Evolutionary conservation across 2,329 filamentous ascomycete genomes (phyloP), one percentile per base, ranked within the genome.

Genomic region (Zymoseptoria brevis): DNA sequence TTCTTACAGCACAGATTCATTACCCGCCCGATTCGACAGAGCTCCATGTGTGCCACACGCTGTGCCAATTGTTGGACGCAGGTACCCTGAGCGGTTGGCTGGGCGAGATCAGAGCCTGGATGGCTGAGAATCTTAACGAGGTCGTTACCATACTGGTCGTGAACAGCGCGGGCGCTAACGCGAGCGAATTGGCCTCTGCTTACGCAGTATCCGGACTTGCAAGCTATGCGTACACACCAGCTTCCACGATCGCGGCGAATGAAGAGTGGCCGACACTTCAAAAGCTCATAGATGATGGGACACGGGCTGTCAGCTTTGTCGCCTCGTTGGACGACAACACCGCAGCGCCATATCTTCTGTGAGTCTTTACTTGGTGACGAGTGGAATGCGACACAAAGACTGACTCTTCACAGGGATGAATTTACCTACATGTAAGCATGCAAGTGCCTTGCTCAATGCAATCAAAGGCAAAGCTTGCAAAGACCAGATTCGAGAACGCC

Each of bases 141-240:
- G 88, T 96, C 1, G 83, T 96, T 19, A 92, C 90, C 0, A 86
- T 96, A 62, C 78, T 96, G 19, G 84, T 96, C 48, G 90, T 87
- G 58, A 96, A 96, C 72, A 77, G 75, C 4, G 85, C 88, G 60
- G 74, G 73, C 53, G 81, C 82, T 54, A 68, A 79, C 53, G 75
- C 79, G 1, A 74, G 74, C 57, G 72, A 77, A 59, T 69, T 74
- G 55, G 72, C 74, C 19, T 67, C 61, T 58, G 72, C 73, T n/a
- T 84, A 84, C 66, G 77, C 77, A 55, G 73, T 81, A 58, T 79
- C 80, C 57, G 76, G 81, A 21, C 77, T 81, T 49, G 69, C 77
- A n/a, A 72, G 78, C 58, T 73, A 74, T 22, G 64, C 72, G 24
- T 79, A 74, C 63, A 70, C 73, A 1, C 77, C 77, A 0, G 62